Percentiles rank a stretch among this genome's conserved stretches.
Evolutionary conservation across 177 flowering plant genomes (phyloP).

Genomic region (Telopea speciosissima): DNA sequence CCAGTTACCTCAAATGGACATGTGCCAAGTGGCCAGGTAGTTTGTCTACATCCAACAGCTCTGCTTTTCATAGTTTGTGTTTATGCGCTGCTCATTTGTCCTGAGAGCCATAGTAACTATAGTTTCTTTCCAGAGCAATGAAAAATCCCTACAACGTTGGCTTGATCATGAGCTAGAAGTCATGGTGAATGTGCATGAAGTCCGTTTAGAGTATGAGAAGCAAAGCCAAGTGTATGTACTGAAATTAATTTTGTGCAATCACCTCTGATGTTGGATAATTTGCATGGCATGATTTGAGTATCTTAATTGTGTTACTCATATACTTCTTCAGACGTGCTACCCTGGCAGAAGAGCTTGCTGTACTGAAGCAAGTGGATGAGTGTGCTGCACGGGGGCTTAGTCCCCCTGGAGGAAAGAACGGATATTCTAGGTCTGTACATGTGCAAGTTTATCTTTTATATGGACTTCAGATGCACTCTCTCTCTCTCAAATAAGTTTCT

Average conservation of each 20-base stretch:
- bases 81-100: not conserved
- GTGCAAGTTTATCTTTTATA: not conserved
- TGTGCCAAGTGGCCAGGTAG: constrained; percentile 76
- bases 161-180: constrained; percentile 98
- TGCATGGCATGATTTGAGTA: not conserved
- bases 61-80: constrained; percentile 1
- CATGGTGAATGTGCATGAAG: constrained; percentile 98
- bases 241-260: not conserved
- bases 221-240: constrained; percentile 93
- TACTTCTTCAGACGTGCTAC: constrained; percentile 69
- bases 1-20: constrained; percentile 63
- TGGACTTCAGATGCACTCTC: not conserved
- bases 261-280: not conserved
- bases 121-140: constrained; percentile 51
- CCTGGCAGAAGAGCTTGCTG: constrained; percentile 80
- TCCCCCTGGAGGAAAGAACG: constrained; percentile 89
- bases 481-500: no score
- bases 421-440: constrained; percentile 49
- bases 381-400: constrained; percentile 68
- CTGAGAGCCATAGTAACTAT: constrained; percentile 3
- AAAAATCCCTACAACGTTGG: constrained; percentile 90
- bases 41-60: not conserved
- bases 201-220: constrained; percentile 91
- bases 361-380: constrained; percentile 74
- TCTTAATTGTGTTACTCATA: not conserved